A percentile compares a stretch with the other conserved stretches of the same genome.
Evolutionary conservation across 2,329 filamentous ascomycete genomes (phyloP).

Genomic region (Moelleriella libera): DNA sequence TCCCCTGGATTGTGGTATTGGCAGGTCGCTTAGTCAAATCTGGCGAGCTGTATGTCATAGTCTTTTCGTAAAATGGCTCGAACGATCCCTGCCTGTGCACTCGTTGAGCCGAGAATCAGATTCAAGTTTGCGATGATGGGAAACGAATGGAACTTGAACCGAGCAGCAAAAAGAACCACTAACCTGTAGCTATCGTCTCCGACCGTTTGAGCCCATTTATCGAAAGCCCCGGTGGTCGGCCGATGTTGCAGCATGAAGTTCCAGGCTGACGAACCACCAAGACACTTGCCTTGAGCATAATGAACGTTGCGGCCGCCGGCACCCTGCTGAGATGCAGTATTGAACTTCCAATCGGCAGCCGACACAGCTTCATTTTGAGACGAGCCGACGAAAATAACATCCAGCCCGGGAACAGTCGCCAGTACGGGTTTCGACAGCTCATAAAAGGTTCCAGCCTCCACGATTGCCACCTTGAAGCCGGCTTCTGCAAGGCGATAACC

Average conservation of each 20-base stretch:
- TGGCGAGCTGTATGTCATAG: conserved; percentile 12
- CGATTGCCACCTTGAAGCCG: conserved; percentile 17
- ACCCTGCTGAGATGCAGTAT: conserved; percentile 11
- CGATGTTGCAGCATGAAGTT: conserved; percentile 21
- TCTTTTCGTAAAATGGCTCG: conserved; percentile 13
- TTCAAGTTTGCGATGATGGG: too few species aligned
- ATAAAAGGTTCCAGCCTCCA: conserved; percentile 22
- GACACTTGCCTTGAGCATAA: conserved; percentile 20
- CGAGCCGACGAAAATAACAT: conserved; percentile 8
- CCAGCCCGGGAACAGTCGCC: conserved; percentile 10
- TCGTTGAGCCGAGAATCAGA: too few species aligned
- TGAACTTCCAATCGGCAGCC: conserved; percentile 15
- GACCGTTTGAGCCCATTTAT: conserved; percentile 13
- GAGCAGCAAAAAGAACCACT: background rate
- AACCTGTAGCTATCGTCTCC: conserved; percentile 14
- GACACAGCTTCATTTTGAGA: conserved; percentile 9
- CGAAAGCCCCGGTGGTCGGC: conserved; percentile 15
- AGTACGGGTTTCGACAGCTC: conserved; percentile 16
- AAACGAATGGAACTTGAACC: too few species aligned
- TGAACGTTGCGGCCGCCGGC: conserved; percentile 14
- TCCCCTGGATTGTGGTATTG: conserved; percentile 12
- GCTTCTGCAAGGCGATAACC: conserved; percentile 18
- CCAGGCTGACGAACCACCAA: conserved; percentile 22
- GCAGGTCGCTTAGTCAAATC: conserved; percentile 6
- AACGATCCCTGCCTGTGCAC: conserved; percentile 7